A percentile compares a stretch with the other conserved stretches of the same genome.
phyloP scores from a whole-genome alignment of 2,329 filamentous ascomycete genomes.

The Aspergillus ustus region DNA sequence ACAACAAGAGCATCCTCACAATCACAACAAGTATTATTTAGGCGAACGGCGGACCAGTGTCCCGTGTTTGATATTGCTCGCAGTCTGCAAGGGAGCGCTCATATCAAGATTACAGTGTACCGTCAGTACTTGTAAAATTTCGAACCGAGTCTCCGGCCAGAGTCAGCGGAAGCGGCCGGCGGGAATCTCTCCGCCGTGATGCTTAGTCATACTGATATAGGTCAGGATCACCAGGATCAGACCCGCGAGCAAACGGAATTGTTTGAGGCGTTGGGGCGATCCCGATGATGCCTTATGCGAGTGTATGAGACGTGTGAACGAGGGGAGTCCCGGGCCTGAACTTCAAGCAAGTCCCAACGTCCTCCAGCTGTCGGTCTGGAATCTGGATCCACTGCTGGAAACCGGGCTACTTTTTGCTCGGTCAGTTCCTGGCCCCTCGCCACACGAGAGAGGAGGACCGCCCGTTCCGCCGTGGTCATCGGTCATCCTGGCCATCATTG shows the following conservation, averaged over 20 bases:
- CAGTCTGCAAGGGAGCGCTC: constrained; percentile 15
- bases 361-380: neutral
- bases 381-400: neutral
- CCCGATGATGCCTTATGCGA: neutral
- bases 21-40: neutral
- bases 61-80: neutral
- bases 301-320: neutral
- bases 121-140: constrained; percentile 17
- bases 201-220: constrained; percentile 2
- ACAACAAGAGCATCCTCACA: neutral
- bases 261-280: neutral
- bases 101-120: constrained; percentile 2
- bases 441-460: constrained; percentile 11
- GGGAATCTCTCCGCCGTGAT: constrained; percentile 27
- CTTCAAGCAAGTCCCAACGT: neutral
- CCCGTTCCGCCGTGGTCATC: constrained; percentile 23
- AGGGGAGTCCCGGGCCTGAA: neutral
- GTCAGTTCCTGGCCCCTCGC: neutral
- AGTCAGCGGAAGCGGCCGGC: constrained; percentile 32
- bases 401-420: neutral
- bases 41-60: neutral
- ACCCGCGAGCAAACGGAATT: neutral
- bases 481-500: constrained; percentile 2
- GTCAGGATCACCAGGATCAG: neutral
- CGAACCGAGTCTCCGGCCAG: constrained; percentile 18